A percentile compares a stretch with the other conserved stretches of the same genome.
Evolutionary conservation across 83 land plant species (phyloP).

Genomic region (Picea abies): DNA sequence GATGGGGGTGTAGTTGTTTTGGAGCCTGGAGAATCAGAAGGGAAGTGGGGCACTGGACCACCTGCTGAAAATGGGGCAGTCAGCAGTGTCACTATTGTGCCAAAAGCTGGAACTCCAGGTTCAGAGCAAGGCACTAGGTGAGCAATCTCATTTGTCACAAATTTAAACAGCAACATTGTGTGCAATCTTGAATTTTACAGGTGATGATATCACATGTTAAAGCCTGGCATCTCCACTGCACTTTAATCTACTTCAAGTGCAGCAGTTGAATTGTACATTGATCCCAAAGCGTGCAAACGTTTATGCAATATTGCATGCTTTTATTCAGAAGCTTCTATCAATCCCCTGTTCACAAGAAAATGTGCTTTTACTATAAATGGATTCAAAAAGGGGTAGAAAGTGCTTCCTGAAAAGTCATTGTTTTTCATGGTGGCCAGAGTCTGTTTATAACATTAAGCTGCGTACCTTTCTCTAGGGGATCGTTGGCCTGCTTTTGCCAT

Average conservation of each 20-base stretch:
- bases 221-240: not conserved
- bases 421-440: constrained; percentile 5
- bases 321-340: constrained; percentile 10
- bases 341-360: not conserved
- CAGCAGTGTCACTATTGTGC: constrained; percentile 29
- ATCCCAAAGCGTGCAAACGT: constrained; percentile 3
- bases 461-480: not conserved
- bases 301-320: not conserved
- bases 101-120: constrained; percentile 41
- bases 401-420: not conserved
- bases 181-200: constrained; percentile 6
- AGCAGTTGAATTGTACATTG: constrained; percentile 10
- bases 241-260: not conserved
- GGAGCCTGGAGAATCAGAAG: constrained; percentile 85
- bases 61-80: constrained; percentile 77
- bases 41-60: constrained; percentile 80
- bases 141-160: constrained; percentile 13
- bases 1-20: constrained; percentile 80
- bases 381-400: not conserved
- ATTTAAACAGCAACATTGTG: not conserved
- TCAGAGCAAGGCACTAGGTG: constrained; percentile 70
- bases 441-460: constrained; percentile 8
- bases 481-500: constrained; percentile 1
- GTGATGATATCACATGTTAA: not conserved
- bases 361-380: not conserved